Base-by-base conservation (phyloP, 75 land plant genomes). In the Selaginella tamariscina region DNA sequence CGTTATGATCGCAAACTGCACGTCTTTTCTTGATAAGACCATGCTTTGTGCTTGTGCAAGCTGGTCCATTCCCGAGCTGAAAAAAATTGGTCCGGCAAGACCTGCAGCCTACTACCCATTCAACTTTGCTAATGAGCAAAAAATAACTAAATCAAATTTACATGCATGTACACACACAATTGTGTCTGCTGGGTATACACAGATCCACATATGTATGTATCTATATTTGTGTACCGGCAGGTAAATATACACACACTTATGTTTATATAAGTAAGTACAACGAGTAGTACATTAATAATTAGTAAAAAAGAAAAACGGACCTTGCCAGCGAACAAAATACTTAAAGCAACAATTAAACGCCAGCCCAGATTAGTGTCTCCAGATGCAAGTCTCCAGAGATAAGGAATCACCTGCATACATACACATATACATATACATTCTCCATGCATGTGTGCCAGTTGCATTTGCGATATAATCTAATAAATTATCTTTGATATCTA, bases 321-420 rank as follows among this genome's bases (percentile, higher is more conserved):
- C 75, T 77, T 77, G 29, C 79, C 67, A 32, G 65, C 75, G 24
- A 77, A 54, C 31, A 77, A 69, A 20, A 77, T 32, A 0, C 70
- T 23, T 22, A 77, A 59, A 26, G 79, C 79, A 9, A 54, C 79
- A 18, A 57, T 65, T n/a, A 77, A 32, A 15, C 79, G 79, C 79
- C 79, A 77, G 39, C 79, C 56, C 70, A 77, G 68, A 29, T 73
- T 77, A 0, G 29, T 39, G 24, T 77, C 79, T 30, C 79, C 68
- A 13, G 75, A 56, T 29, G 79, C 79, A 31, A 77, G 31, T 66
- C 32, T 60, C 79, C 79, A 77, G 32, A 77, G 31, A 22, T 77
- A 77, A 1, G 79, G 79, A 56, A 77, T 44, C 15, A 77, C 75
- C 79, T 77, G 76, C 75, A 68, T n/a, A n/a, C n/a, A n/a, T n/a